Evolutionary conservation across 2,329 filamentous ascomycete species (phyloP), one percentile per base, ranked within the genome.

Genomic region (Calycina herbarum): DNA sequence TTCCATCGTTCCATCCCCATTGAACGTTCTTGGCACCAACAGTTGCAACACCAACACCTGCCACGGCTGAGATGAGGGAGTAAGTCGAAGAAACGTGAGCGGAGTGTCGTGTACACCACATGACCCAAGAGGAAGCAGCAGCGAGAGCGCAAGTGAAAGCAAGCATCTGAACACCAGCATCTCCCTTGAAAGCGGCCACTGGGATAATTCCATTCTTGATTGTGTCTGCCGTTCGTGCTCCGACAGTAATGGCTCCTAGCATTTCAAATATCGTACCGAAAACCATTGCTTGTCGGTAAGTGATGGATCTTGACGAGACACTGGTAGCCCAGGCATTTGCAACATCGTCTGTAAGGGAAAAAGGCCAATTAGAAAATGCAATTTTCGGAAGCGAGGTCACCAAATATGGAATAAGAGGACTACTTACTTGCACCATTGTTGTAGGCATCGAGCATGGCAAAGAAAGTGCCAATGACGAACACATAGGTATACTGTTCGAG

Each of bases 251-350:
- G 69, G 89, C 89, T 58, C 89, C 89, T 58, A 86, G 77, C 77
- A 91, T 81, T 77, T 92, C 89, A 77, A 91, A 91, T 68, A 91
- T 77, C 58, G 85, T 83, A 59, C 87, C 85, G 59, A 90, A 79
- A 40, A 89, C 72, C 86, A 89, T 89, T 69, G 87, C 89, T 78
- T 89, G 86, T 71, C 85, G 78, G 79, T 92, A 90, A 1, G 87
- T 82, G 73, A 92, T 82, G 70, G 91, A 93, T 63, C 91, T 81
- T n/a, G 91, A 93, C 24, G 91, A 93, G 66, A 94, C 90, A 73
- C 86, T 89, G 72, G 91, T 94, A 7, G 91, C 91, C 89, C 90
- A 94, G 61, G 91, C 82, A 79, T 94, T 94, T 75, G 91, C 91
- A 65, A 94, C 91, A 89, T 94, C 91, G 78, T 93, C 87, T 89